Conservation (phyloP, 768 basidiomycete genomes). For the Gloeophyllum trabeum region DNA sequence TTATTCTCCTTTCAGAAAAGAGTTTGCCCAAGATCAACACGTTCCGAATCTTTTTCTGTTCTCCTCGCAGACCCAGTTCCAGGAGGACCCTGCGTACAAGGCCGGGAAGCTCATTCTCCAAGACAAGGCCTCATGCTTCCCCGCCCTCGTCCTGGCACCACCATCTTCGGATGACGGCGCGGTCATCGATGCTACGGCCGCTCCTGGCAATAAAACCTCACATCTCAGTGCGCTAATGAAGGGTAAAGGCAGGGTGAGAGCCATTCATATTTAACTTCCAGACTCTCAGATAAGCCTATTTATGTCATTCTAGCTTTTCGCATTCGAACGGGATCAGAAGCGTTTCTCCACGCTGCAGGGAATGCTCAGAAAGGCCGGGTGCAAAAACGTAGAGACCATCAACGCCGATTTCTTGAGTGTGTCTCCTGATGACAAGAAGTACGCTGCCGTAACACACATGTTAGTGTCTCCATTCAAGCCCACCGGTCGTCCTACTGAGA, state of each 20-base stretch:
- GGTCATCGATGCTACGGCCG: constrained; percentile 91
- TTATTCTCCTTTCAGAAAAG: constrained; percentile 27
- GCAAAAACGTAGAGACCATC: constrained; percentile 66
- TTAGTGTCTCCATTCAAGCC: constrained; percentile 24
- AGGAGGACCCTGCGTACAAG: constrained; percentile 61
- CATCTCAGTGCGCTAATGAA: constrained; percentile 85
- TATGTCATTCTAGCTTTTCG: constrained; percentile 70
- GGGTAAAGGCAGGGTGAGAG: constrained; percentile 70
- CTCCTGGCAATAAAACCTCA: constrained; percentile 97
- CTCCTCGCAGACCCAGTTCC: constrained; percentile 52
- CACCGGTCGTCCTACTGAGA: neutral
- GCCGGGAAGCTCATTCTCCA: constrained; percentile 84
- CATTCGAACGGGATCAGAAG: constrained; percentile 80
- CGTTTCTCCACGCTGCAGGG: constrained; percentile 74
- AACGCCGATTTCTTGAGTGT: constrained; percentile 77
- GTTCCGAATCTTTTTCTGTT: constrained; percentile 77
- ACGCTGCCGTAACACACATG: constrained; percentile 74
- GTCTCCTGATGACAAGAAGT: constrained; percentile 58
- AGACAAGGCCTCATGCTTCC: constrained; percentile 97
- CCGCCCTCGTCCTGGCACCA: constrained; percentile 78
- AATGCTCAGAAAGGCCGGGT: constrained; percentile 82
- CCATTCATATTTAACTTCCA: neutral
- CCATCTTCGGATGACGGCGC: constrained; percentile 37
- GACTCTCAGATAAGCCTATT: neutral
- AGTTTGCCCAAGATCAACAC: constrained; percentile 68